Conservation (phyloP, 306 rosid species). For the Luffa acutangula region DNA sequence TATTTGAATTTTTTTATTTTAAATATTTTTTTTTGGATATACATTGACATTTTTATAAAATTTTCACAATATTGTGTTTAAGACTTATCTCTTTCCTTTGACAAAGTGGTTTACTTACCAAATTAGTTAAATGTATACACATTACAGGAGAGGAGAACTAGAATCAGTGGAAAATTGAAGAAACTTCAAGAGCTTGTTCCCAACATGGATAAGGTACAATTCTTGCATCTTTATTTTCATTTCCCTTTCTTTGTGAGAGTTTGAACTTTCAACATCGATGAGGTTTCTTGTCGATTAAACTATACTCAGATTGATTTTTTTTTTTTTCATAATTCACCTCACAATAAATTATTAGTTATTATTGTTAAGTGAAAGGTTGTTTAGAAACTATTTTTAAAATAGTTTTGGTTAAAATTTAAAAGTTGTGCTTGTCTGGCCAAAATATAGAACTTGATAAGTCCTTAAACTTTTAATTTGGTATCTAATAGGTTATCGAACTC, state of each 20-base stretch:
- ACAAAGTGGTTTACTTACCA: not conserved
- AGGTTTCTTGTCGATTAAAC: too few species aligned
- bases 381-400: not conserved
- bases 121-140: not conserved
- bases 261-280: not conserved
- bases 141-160: slow-evolving; percentile 74
- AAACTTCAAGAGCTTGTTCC: slow-evolving; percentile 91
- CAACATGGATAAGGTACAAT: slow-evolving; percentile 87
- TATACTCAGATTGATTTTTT: too few species aligned
- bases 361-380: not conserved
- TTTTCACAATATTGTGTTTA: not conserved
- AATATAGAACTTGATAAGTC: too few species aligned
- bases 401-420: not conserved
- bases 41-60: too few species aligned
- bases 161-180: slow-evolving; percentile 83
- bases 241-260: not conserved
- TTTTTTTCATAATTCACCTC: too few species aligned
- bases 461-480: too few species aligned
- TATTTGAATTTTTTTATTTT: too few species aligned
- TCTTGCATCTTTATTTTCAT: not conserved
- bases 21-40: too few species aligned
- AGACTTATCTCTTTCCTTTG: not conserved
- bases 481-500: too few species aligned
- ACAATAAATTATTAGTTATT: too few species aligned
- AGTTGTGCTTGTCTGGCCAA: too few species aligned